Conservation (phyloP, 352 stramenopile genomes). For the Pilasporangium apinafurcum region DNA sequence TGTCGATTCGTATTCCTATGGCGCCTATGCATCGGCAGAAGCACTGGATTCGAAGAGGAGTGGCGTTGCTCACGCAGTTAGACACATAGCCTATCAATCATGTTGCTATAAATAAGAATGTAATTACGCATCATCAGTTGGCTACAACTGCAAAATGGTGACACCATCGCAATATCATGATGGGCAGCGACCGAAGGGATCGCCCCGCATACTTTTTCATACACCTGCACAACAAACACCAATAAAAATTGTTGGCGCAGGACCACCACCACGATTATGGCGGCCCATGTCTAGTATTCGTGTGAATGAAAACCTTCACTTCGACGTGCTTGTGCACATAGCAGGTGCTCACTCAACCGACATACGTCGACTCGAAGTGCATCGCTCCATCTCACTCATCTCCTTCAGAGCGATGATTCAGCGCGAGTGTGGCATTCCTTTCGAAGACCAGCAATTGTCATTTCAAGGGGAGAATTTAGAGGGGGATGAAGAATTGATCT, state of each 20-base stretch:
- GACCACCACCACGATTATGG: no score
- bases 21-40: constrained; percentile 82
- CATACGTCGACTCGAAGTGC: constrained; percentile 29
- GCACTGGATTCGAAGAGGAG: constrained; percentile 93
- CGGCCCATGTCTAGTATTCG: no score
- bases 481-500: constrained; percentile 48
- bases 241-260: no score
- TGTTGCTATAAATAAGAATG: no score
- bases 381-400: constrained; percentile 40
- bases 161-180: no score
- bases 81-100: constrained; percentile 81
- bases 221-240: no score
- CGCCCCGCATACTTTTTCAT: no score
- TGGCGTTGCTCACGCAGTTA: constrained; percentile 92
- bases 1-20: constrained; percentile 92
- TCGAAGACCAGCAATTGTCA: constrained; percentile 58
- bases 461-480: constrained; percentile 50
- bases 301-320: no score
- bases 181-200: no score
- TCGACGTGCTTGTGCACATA: constrained; percentile 50
- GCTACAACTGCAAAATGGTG: no score
- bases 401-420: constrained; percentile 48
- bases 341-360: constrained; percentile 13
- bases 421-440: constrained; percentile 45
- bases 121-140: no score